These are phyloP conservation scores for Theileria orientalis DNA, from an alignment of 169 alveolate species.

Conservation along the genomic window DNA sequence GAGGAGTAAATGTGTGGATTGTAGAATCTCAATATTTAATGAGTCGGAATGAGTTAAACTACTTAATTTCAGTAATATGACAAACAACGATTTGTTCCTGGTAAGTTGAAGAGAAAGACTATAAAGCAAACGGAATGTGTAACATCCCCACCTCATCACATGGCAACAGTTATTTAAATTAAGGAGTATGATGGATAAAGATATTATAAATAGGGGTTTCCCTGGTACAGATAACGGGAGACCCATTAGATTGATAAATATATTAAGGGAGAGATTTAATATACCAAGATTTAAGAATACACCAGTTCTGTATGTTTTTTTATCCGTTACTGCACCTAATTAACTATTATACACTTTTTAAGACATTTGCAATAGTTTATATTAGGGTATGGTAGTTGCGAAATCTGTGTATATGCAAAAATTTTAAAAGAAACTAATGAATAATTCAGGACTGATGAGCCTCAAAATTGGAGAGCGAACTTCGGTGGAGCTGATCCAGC, in stretches of 20 bases:
- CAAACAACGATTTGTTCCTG: too few species aligned
- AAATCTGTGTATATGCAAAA: too few species aligned
- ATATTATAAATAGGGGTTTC: too few species aligned
- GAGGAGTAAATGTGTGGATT: not conserved
- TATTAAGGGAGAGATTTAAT: constrained; percentile 22
- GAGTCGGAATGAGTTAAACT: not conserved
- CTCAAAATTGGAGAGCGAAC: constrained; percentile 77
- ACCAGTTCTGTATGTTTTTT: constrained; percentile 47
- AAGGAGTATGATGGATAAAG: too few species aligned
- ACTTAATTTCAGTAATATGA: not conserved
- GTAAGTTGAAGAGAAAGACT: too few species aligned
- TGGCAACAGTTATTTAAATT: too few species aligned
- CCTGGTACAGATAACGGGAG: too few species aligned
- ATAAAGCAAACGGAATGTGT: too few species aligned
- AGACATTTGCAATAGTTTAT: not conserved
- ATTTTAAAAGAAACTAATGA: not conserved
- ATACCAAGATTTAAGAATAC: constrained; percentile 20
- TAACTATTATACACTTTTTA: not conserved
- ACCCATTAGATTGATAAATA: not conserved
- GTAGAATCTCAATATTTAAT: not conserved
- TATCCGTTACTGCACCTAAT: not conserved
- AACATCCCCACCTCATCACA: too few species aligned
- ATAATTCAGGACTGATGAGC: constrained; percentile 75
- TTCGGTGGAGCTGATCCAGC: constrained; percentile 87
- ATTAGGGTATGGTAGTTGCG: not conserved